Conservation (phyloP, 75 land plant species). For the Gnetum montanum region DNA sequence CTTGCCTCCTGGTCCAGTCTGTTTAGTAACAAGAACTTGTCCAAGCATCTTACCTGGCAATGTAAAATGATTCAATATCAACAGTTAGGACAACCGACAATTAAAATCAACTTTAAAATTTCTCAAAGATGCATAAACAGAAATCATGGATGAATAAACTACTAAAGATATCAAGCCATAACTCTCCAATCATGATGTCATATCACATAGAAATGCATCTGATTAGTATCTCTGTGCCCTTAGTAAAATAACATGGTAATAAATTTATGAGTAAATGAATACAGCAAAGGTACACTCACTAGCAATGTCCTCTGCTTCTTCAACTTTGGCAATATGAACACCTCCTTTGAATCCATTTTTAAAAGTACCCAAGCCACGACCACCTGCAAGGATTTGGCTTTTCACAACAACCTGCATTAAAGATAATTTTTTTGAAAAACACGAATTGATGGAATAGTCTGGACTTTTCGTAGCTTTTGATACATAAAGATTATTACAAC, state of each 20-base stretch:
- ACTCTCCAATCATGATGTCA: too few species aligned
- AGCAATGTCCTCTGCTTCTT: slow-evolving; percentile 71
- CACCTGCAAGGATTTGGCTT: slow-evolving; percentile 94
- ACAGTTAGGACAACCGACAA: too few species aligned
- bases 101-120: too few species aligned
- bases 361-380: slow-evolving; percentile 92
- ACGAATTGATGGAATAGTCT: too few species aligned
- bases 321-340: slow-evolving; percentile 81
- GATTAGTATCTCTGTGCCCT: too few species aligned
- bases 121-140: too few species aligned
- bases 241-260: background rate
- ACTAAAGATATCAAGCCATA: too few species aligned
- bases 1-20: slow-evolving; percentile 96
- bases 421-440: background rate
- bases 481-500: too few species aligned
- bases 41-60: slow-evolving; percentile 99
- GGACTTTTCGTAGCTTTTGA: too few species aligned
- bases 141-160: too few species aligned
- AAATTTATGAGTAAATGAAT: background rate
- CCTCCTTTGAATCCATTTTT: slow-evolving; percentile 91
- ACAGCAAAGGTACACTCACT: slow-evolving; percentile 25
- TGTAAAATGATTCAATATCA: too few species aligned
- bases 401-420: slow-evolving; percentile 78
- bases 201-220: too few species aligned
- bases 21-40: slow-evolving; percentile 92